Base-by-base conservation (phyloP, 805 yeast species). In the Sugiyamaella qingdaonensis region DNA sequence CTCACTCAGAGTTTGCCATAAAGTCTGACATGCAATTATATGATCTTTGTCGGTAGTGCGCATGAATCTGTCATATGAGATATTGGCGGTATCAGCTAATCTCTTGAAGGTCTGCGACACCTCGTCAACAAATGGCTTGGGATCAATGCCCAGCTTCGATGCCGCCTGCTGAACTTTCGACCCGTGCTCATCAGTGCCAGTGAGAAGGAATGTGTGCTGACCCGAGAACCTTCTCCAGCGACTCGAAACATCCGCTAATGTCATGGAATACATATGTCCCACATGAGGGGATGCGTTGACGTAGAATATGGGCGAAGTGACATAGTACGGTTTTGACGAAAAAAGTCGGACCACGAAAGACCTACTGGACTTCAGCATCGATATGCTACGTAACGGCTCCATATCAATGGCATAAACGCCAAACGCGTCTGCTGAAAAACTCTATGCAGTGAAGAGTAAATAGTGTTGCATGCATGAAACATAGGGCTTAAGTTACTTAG, bases 121-220 rank as follows among this genome's bases (percentile, higher is more conserved):
- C 11, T 69, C 69, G 64, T 92, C 96, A 19, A 90, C 95, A 61
- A 91, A 86, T 43, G 67, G 64, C 62, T 84, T 77, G 0, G 97
- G 88, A 1, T 71, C 70, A n/a, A 68, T 65, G 0, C 76, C 75
- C 5, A 74, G 76, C 53, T 73, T 74, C 31, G 72, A 73, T 0
- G 97, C 95, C 0, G 95, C 97, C n/a, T 79, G 75, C 61, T 88
- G 95, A 31, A 92, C 92, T 72, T 94, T 94, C 51, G 90, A 71
- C 0, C 99, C 99, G 67, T 94, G 99, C 68, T 94, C 99, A 67
- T 94, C 99, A 0, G 97, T 91, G 0, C 99, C 99, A 0, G 98
- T 94, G 5, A 88, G 79, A 63, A 91, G 78, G 39, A 52, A 53
- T 13, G 54, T 42, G n/a, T 34, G 32, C 7, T 36, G 43, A 10